Evolutionary conservation across 352 stramenopile species (phyloP), one percentile per base, ranked within the genome.

Genomic region (Globisporangium nunn): DNA sequence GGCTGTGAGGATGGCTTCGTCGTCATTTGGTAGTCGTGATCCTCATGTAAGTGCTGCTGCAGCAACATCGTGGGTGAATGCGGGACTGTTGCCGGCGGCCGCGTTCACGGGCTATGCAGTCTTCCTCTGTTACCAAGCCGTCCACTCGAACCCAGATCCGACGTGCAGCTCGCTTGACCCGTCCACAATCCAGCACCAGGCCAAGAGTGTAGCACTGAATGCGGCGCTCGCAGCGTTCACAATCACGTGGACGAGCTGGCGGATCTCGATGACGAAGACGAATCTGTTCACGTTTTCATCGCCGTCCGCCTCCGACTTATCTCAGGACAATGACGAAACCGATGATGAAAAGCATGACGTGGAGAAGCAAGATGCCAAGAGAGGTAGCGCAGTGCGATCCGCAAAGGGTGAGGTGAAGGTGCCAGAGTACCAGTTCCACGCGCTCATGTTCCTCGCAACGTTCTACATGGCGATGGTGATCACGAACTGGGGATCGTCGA

Each of bases 381-480:
- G 28, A 23, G 39, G 8, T 23, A 18, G 18, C 28, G 40, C 39
- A 12, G 46, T 11, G 35, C 35, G 23, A 29, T 64, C 58, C 6
- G 30, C 30, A 6, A 53, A 58, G 10, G 59, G 56, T 17, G 43
- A 63, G 7, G 56, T 58, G 0, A 52, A 56, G 5, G 76, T 81
- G 8, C 76, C 81, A 4, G 78, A 88, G 54, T 87, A 87, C 48
- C 78, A 89, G 57, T 92, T 88, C 53, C 79, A 90, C 51, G 39
- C 80, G 35, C 64, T 92, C 10, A 89, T 92, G 77, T 50, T 92
- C 18, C 54, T 92, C 14, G 80, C 77, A 10, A 74, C 67, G n/a
- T 71, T 91, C 39, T 91, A 91, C 64, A 87, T 91, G 81, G 77
- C 79, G 12, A 92, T 92, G 81, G 74, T 87, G 45, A 66, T 92